A percentile compares a stretch with the other conserved stretches of the same genome.
These are phyloP conservation scores for Grifola frondosa DNA, from an alignment of 1,284 basidiomycete genomes.

Conservation along the genomic window DNA sequence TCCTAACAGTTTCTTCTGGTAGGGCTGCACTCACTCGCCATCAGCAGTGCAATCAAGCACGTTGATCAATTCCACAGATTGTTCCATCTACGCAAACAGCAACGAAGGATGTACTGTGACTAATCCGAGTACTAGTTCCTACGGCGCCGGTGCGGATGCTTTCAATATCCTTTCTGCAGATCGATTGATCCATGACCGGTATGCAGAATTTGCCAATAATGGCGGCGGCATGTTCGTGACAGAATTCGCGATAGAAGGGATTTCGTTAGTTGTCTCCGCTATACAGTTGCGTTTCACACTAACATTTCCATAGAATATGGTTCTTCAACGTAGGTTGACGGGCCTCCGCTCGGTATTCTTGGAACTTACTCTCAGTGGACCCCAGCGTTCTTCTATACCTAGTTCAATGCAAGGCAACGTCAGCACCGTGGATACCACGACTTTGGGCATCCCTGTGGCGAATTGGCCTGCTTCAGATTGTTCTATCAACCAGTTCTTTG, in stretches of 20 bases:
- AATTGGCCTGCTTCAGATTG: conserved; percentile 67
- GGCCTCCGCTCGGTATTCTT: background rate
- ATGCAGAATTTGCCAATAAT: conserved; percentile 51
- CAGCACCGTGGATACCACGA: conserved; percentile 58
- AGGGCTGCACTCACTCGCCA: conserved; percentile 55
- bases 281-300: conserved; percentile 1
- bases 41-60: conserved; percentile 49
- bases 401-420: conserved; percentile 50
- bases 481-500: conserved; percentile 59
- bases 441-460: conserved; percentile 66
- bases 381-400: conserved; percentile 58
- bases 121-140: conserved; percentile 53
- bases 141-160: conserved; percentile 43
- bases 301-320: conserved; percentile 56
- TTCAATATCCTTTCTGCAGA: no score
- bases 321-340: conserved; percentile 62
- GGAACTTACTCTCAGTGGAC: conserved; percentile 3
- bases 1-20: conserved; percentile 4
- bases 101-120: conserved; percentile 65
- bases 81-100: conserved; percentile 49
- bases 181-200: conserved; percentile 3
- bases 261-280: conserved; percentile 47
- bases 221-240: conserved; percentile 75
- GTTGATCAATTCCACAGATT: conserved; percentile 59
- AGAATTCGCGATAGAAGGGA: conserved; percentile 62